Evolutionary conservation across 345 rosid species (phyloP).

Genomic region (Lumnitzera racemosa): DNA sequence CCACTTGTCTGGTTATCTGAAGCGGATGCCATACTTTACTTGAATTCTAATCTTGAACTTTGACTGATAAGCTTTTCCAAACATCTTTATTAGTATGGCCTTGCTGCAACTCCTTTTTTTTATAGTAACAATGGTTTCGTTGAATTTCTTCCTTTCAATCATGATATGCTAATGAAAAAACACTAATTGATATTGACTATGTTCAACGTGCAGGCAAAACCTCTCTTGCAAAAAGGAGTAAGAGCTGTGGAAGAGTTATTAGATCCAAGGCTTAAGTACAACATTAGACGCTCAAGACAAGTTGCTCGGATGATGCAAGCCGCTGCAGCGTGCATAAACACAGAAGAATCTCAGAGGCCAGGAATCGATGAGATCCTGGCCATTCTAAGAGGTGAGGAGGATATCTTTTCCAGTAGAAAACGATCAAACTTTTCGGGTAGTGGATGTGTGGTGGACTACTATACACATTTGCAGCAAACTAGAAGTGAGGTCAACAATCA

Average conservation of each 20-base stretch:
- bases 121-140: no score
- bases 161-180: neutral
- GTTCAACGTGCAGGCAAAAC: slow-evolving; percentile 54
- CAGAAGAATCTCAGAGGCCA: slow-evolving; percentile 71
- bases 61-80: no score
- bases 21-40: neutral
- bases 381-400: slow-evolving; percentile 55
- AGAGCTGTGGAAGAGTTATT: slow-evolving; percentile 58
- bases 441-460: slow-evolving; percentile 40
- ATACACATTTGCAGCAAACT: slow-evolving; percentile 48
- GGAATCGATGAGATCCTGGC: slow-evolving; percentile 42
- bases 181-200: neutral
- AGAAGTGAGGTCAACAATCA: slow-evolving; percentile 80
- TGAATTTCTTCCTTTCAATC: no score
- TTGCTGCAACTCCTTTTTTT: no score
- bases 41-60: no score
- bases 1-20: slow-evolving; percentile 3
- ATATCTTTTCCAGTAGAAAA: slow-evolving; percentile 27
- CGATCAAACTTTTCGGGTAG: slow-evolving; percentile 47
- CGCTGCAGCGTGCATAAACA: slow-evolving; percentile 61
- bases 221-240: slow-evolving; percentile 56
- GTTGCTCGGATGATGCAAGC: slow-evolving; percentile 63
- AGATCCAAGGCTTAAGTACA: slow-evolving; percentile 47
- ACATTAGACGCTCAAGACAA: slow-evolving; percentile 27
- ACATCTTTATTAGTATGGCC: no score